Conservation (phyloP, 441 rosid species). For the Kokia cookei region DNA sequence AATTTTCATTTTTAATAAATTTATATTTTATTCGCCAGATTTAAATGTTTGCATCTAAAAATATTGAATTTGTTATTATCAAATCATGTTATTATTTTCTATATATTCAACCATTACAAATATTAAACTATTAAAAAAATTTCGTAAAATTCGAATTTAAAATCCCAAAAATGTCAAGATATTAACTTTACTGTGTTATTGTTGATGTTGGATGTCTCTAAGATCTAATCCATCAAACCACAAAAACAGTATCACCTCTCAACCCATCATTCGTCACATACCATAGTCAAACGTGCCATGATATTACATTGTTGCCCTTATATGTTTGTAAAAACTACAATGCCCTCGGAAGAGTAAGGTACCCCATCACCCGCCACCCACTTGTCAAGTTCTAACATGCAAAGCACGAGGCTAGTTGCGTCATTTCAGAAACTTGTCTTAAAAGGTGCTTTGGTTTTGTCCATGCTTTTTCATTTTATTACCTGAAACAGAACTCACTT, state of each 20-base stretch:
- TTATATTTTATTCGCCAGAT: too few species aligned
- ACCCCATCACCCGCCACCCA: background rate
- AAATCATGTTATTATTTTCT: too few species aligned
- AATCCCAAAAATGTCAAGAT: too few species aligned
- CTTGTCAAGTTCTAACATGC: background rate
- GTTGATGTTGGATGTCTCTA: background rate
- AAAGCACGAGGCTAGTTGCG: background rate
- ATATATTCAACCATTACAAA: too few species aligned
- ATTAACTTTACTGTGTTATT: too few species aligned
- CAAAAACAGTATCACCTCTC: background rate
- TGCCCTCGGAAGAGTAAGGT: background rate
- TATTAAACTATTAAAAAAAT: too few species aligned
- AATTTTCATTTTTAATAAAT: background rate
- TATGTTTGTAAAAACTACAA: background rate
- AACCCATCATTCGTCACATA: background rate
- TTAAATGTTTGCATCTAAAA: too few species aligned
- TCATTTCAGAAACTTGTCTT: background rate
- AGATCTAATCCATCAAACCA: background rate
- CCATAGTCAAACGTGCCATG: background rate
- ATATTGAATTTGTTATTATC: too few species aligned
- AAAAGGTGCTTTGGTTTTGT: background rate
- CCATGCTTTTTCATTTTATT: background rate
- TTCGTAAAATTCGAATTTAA: too few species aligned
- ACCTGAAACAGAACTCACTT: background rate
- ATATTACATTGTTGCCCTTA: background rate